Base-by-base conservation (phyloP, 306 rosid species). In the Vicia sativa region DNA sequence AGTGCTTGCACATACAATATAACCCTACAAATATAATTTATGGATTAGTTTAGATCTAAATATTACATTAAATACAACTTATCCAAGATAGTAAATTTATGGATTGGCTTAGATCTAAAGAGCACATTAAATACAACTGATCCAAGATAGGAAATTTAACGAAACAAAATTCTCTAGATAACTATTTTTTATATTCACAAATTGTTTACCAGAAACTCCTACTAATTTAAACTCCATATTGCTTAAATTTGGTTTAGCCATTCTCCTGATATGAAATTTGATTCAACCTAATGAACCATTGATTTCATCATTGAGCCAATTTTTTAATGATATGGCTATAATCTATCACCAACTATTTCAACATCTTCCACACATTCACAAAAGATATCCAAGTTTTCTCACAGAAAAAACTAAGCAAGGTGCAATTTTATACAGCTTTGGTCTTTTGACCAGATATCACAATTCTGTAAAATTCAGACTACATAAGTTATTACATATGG, bases 371-470 rank as follows among this genome's bases (percentile, higher is more conserved):
- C 7, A 21, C 35, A 62, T 21, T 41, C 8, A 14, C 29, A 10
- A 19, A 60, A 62, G 42, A 28, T 12, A 28, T 45, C 31, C 0
- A 44, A 46, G 58, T 65, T 2, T 46, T 16, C 6, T 0, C 34
- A 16, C 49, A 16, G 26, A 56, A 70, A 16, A 11, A 57, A n/a
- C 21, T 12, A 42, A 41, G 21, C 44, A 53, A 6, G 62, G 49
- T 12, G 15, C 19, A 55, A 9, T n/a, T 62, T 52, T 70, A 12
- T 70, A 70, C 52, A 62, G 66, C 28, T 74, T 45, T 16, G 34
- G 29, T 44, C 41, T 56, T 56, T 56, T 39, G 15, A 45, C 35
- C 53, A 37, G 45, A 74, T 45, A 41, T 43, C 31, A 52, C 14
- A 38, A 29, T 46, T 48, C 42, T 62, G 55, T 52, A 44, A 57